These are phyloP conservation scores for Brassica napus DNA, from an alignment of 345 rosid species.

Conservation along the genomic window DNA sequence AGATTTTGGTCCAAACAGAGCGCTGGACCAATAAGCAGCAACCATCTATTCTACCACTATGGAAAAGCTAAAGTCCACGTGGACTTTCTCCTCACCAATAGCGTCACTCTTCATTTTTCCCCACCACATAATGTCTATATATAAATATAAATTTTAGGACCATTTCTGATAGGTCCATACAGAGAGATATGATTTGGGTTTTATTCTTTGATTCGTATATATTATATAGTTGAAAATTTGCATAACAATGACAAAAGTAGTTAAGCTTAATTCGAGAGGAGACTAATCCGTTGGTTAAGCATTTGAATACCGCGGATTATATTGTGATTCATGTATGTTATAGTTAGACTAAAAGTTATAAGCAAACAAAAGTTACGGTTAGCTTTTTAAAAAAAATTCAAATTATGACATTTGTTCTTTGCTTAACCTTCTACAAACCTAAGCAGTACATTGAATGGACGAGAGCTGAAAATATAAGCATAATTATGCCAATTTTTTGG, in stretches of 20 bases:
- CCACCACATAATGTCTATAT: constrained; percentile 23
- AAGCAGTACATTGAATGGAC: background rate
- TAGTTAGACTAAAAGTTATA: background rate
- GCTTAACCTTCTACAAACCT: background rate
- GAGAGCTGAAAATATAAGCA: background rate
- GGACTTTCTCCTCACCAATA: constrained; percentile 28
- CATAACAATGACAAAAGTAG: background rate
- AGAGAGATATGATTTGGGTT: background rate
- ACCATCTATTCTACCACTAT: constrained; percentile 39
- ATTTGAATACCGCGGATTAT: background rate
- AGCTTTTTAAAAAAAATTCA: background rate
- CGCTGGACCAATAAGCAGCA: constrained; percentile 33
- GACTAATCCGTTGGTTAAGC: background rate
- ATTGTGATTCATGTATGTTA: background rate
- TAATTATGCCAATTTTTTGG: background rate
- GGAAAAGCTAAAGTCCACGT: constrained; percentile 22
- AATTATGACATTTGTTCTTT: background rate
- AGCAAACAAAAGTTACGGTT: background rate
- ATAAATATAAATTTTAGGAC: constrained; percentile 7
- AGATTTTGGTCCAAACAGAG: constrained; percentile 35
- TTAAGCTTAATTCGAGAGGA: constrained; percentile 3
- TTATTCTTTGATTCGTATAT: background rate
- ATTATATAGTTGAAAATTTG: background rate
- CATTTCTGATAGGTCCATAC: constrained; percentile 4
- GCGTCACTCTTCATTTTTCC: constrained; percentile 19